phyloP scores from a whole-genome alignment of 2,329 filamentous ascomycete genomes.

The Neonectria neomacrospora region DNA sequence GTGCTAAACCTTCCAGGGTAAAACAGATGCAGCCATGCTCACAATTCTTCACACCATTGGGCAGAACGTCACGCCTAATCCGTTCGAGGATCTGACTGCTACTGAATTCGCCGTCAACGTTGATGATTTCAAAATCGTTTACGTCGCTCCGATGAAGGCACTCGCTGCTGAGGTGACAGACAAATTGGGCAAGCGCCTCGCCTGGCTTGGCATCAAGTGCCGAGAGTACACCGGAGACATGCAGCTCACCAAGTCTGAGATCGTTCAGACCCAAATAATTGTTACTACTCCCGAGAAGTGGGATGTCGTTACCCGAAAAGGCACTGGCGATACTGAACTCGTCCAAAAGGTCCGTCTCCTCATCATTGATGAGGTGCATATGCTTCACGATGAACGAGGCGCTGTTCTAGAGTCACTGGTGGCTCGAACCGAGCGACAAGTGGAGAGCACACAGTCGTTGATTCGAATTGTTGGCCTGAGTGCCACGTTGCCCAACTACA shows the following conservation, averaged over 20 bases:
- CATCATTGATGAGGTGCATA: slow-evolving; percentile 99
- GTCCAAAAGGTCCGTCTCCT: slow-evolving; percentile 96
- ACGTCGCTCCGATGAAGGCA: slow-evolving; percentile 99
- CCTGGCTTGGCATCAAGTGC: slow-evolving; percentile 92
- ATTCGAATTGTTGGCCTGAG: slow-evolving; percentile 97
- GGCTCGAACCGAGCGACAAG: slow-evolving; percentile 92
- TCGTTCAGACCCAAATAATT: slow-evolving; percentile 95
- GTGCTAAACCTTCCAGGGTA: slow-evolving; percentile 67
- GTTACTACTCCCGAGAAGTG: slow-evolving; percentile 99
- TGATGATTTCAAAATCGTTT: slow-evolving; percentile 97
- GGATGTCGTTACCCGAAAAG: slow-evolving; percentile 98
- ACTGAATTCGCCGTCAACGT: slow-evolving; percentile 84
- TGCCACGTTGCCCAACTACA: slow-evolving; percentile 94
- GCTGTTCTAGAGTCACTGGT: slow-evolving; percentile 96
- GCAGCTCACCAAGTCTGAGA: slow-evolving; percentile 97
- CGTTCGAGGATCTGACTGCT: slow-evolving; percentile 76
- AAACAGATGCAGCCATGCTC: slow-evolving; percentile 98
- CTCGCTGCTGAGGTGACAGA: slow-evolving; percentile 95
- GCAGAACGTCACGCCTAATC: slow-evolving; percentile 85
- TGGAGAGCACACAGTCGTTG: slow-evolving; percentile 96
- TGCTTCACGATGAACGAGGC: slow-evolving; percentile 98
- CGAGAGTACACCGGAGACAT: slow-evolving; percentile 98
- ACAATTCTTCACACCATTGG: slow-evolving; percentile 91
- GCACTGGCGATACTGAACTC: slow-evolving; percentile 95
- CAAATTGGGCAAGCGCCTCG: slow-evolving; percentile 89